Percentiles rank a stretch among this genome's conserved stretches.
Conservation (phyloP, 148 eudicot genomes). For the Amaranthus palmeri region DNA sequence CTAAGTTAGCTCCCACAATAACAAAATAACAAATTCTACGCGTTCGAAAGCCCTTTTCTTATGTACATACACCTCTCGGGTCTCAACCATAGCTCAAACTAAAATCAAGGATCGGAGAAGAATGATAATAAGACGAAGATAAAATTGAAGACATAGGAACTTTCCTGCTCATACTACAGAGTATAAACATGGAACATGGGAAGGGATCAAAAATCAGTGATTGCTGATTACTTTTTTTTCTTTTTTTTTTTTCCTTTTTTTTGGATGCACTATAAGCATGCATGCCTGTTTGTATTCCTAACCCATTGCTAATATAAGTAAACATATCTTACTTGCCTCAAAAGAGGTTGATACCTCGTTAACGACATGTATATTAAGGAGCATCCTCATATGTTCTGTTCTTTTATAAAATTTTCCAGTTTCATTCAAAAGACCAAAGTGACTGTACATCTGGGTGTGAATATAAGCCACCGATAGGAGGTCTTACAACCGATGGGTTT, state of each 20-base stretch:
- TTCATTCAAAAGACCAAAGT: slow-evolving; percentile 85
- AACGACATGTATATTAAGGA: slow-evolving; percentile 48
- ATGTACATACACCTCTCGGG: neutral
- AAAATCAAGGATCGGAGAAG: neutral
- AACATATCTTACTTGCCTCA: slow-evolving; percentile 51
- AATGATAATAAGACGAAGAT: neutral
- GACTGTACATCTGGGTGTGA: slow-evolving; percentile 86
- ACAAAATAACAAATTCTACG: neutral
- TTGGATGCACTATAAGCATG: slow-evolving; percentile 48
- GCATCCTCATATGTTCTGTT: slow-evolving; percentile 35
- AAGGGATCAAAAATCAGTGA: slow-evolving; percentile 16
- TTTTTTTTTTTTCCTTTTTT: slow-evolving; percentile 7
- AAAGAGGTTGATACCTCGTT: slow-evolving; percentile 54
- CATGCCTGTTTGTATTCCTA: slow-evolving; percentile 43
- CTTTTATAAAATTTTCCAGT: slow-evolving; percentile 20
- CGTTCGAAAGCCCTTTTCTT: no score
- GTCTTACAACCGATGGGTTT: slow-evolving; percentile 44
- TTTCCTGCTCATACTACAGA: slow-evolving; percentile 19
- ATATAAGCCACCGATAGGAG: slow-evolving; percentile 76
- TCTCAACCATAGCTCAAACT: neutral
- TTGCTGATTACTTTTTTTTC: neutral
- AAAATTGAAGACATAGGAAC: slow-evolving; percentile 8
- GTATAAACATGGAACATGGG: slow-evolving; percentile 4
- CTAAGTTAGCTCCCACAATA: no score
- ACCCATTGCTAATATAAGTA: slow-evolving; percentile 53